These are phyloP conservation scores for Vaccinium macrocarpon DNA, from an alignment of 148 eudicot species.

Conservation along the genomic window DNA sequence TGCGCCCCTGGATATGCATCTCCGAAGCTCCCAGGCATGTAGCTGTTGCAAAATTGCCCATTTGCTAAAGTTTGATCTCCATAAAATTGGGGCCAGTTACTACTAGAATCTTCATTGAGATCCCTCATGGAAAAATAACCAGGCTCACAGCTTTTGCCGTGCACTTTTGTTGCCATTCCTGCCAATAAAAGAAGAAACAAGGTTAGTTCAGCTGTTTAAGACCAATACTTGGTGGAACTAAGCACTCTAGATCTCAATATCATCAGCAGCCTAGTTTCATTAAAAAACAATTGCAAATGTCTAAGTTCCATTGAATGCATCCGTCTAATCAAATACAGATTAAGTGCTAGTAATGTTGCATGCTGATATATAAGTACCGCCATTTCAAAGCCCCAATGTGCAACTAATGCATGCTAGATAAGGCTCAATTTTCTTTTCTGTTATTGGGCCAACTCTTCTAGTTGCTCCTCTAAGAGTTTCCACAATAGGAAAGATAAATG, in stretches of 20 bases:
- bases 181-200: constrained; percentile 26
- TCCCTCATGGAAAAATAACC: constrained; percentile 73
- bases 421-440: not conserved
- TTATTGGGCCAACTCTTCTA: not conserved
- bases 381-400: not conserved
- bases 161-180: constrained; percentile 86
- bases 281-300: not conserved
- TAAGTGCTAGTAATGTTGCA: not conserved
- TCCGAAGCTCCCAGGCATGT: constrained; percentile 33
- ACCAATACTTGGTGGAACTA: not conserved
- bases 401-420: not conserved
- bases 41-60: constrained; percentile 52
- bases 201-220: not conserved
- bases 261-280: not conserved
- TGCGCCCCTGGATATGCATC: constrained; percentile 52
- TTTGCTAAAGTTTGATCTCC: constrained; percentile 51
- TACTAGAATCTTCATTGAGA: constrained; percentile 57
- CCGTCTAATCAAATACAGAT: not conserved
- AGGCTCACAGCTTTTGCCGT: constrained; percentile 55
- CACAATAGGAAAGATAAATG: too few species aligned
- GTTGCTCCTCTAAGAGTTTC: too few species aligned
- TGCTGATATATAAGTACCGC: not conserved
- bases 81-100: constrained; percentile 63
- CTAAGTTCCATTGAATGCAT: not conserved
- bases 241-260: not conserved